These are phyloP conservation scores for Fusarium temperatum DNA, from an alignment of 2,329 filamentous ascomycete species.

Conservation along the genomic window DNA sequence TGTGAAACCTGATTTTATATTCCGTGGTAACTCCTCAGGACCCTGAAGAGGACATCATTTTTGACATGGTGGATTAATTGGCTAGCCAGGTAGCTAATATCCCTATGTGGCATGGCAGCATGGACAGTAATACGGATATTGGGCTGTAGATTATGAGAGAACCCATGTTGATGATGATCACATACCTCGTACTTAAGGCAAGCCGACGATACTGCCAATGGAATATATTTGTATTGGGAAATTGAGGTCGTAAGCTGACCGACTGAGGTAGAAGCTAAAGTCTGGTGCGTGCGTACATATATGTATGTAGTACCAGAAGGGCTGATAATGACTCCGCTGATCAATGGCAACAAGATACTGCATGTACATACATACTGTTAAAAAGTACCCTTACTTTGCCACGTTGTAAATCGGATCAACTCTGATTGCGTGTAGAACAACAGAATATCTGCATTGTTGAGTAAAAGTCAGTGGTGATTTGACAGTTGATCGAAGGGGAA, in stretches of 20 bases:
- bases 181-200: not conserved
- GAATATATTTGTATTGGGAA: not conserved
- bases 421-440: not conserved
- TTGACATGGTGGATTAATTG: conserved; percentile 4
- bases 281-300: not conserved
- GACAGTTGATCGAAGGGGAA: conserved; percentile 17
- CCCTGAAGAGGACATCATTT: conserved; percentile 20
- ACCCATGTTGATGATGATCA: conserved; percentile 2
- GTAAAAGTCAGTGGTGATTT: conserved; percentile 6
- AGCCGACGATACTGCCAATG: not conserved
- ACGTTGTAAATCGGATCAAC: not conserved
- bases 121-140: not conserved
- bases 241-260: not conserved
- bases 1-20: conserved; percentile 33
- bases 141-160: not conserved
- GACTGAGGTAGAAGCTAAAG: not conserved
- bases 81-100: not conserved
- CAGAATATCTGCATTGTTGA: not conserved
- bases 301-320: not conserved
- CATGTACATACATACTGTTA: not conserved
- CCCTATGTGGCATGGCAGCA: not conserved
- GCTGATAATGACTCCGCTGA: not conserved
- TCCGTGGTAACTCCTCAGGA: conserved; percentile 8
- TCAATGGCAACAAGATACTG: not conserved
- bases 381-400: not conserved